These are phyloP conservation scores for Chenopodium formosanum DNA, from an alignment of 148 eudicot species.

Conservation along the genomic window DNA sequence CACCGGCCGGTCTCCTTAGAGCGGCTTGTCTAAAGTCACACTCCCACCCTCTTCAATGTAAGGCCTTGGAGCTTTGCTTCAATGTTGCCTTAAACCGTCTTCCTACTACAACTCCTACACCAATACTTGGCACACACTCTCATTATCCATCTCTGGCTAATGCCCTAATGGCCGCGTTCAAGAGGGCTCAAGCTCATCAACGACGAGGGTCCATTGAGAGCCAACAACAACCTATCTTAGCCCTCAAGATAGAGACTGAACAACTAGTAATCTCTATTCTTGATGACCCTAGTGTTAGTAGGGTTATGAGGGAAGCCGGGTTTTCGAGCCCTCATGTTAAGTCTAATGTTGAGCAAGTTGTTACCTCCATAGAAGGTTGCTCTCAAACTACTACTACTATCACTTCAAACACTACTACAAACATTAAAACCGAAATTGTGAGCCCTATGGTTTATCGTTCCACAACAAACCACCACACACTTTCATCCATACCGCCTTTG, in stretches of 20 bases:
- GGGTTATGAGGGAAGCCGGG: conserved; percentile 94
- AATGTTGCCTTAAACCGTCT: conserved; percentile 93
- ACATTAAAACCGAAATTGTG: conserved; percentile 5
- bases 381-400: conserved; percentile 28
- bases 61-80: conserved; percentile 93
- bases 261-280: conserved; percentile 77
- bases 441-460: conserved; percentile 12
- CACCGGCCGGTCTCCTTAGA: conserved; percentile 56
- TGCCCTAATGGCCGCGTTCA: conserved; percentile 67
- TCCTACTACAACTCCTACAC: conserved; percentile 49
- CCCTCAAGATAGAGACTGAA: conserved; percentile 74
- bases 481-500: not conserved
- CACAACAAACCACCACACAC: conserved; percentile 10
- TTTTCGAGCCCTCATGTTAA: conserved; percentile 82
- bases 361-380: conserved; percentile 39
- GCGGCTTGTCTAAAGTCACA: conserved; percentile 68
- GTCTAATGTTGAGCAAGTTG: conserved; percentile 61
- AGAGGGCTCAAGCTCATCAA: conserved; percentile 92
- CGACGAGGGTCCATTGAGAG: conserved; percentile 75
- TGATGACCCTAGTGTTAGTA: conserved; percentile 94
- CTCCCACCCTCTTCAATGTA: conserved; percentile 83
- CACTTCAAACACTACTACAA: conserved; percentile 14
- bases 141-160: conserved; percentile 55
- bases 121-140: conserved; percentile 46
- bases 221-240: conserved; percentile 81